Conservation (phyloP, 169 alveolate genomes). For the Plasmodium chabaudi region DNA sequence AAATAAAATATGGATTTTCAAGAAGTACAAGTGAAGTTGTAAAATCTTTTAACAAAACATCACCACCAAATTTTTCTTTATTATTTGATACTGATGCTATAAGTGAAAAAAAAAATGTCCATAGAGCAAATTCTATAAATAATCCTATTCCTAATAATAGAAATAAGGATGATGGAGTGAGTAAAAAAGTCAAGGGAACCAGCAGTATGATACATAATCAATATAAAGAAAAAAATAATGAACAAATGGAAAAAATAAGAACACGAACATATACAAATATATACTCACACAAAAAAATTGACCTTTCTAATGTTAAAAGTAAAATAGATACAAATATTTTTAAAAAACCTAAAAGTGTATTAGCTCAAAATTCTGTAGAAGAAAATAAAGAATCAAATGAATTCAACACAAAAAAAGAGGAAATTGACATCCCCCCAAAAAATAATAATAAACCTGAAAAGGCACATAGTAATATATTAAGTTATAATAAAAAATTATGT, state of each 20-base stretch:
- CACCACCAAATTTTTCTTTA: background rate
- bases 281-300: slow-evolving; percentile 1
- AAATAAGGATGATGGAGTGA: background rate
- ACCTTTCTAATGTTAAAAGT: slow-evolving; percentile 49
- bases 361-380: slow-evolving; percentile 5
- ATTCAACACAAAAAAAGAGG: no score
- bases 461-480: no score
- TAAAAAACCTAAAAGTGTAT: slow-evolving; percentile 6
- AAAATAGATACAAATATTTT: slow-evolving; percentile 49
- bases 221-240: background rate
- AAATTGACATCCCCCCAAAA: no score
- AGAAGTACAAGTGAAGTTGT: slow-evolving; percentile 37
- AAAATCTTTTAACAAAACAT: background rate
- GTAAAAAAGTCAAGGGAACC: background rate
- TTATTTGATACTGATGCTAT: no score
- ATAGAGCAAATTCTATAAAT: background rate
- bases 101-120: no score
- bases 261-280: background rate
- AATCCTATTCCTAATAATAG: background rate
- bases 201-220: background rate
- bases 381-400: background rate
- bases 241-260: background rate
- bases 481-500: no score
- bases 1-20: background rate
- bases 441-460: no score